These are phyloP conservation scores for Xylaria sp. DNA, from an alignment of 495 filamentous ascomycete genomes.

Conservation along the genomic window DNA sequence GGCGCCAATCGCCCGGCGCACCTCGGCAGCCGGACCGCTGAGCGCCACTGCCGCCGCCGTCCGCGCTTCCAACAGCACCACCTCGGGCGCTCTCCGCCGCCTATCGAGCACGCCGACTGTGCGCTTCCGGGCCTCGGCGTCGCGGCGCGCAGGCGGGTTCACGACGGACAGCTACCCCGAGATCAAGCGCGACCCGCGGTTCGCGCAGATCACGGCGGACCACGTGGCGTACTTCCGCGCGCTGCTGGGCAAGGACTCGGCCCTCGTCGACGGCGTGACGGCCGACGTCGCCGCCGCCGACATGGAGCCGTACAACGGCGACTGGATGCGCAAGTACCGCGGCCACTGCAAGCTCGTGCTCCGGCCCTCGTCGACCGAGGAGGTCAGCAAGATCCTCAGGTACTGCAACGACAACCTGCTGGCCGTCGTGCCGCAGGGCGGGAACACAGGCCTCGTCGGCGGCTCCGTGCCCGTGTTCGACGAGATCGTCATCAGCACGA, in stretches of 20 bases:
- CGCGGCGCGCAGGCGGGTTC: slow-evolving; percentile 66
- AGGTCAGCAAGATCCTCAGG: slow-evolving; percentile 85
- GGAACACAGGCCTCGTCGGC: slow-evolving; percentile 94
- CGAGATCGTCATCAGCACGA: slow-evolving; percentile 91
- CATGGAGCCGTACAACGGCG: slow-evolving; percentile 89
- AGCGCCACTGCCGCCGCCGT: slow-evolving; percentile 4
- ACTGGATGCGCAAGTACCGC: slow-evolving; percentile 99
- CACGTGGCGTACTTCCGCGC: slow-evolving; percentile 82
- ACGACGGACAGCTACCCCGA: slow-evolving; percentile 87
- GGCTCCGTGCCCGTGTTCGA: slow-evolving; percentile 96
- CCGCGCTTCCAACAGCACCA: background rate
- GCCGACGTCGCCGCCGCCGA: slow-evolving; percentile 72
- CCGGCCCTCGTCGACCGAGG: slow-evolving; percentile 79
- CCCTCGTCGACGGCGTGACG: slow-evolving; percentile 84
- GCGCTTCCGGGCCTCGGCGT: slow-evolving; percentile 37
- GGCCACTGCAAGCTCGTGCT: slow-evolving; percentile 87
- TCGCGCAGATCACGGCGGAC: slow-evolving; percentile 70
- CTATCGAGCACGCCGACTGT: slow-evolving; percentile 45
- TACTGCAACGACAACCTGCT: slow-evolving; percentile 93
- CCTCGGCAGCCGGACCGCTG: slow-evolving; percentile 30
- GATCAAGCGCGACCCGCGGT: slow-evolving; percentile 77
- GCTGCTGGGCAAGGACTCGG: slow-evolving; percentile 75
- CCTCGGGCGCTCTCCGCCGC: slow-evolving; percentile 33
- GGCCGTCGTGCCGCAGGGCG: slow-evolving; percentile 97
- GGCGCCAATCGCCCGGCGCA: slow-evolving; percentile 34